phyloP scores from a whole-genome alignment of 306 rosid species.

The Pyrus bretschneideri region DNA sequence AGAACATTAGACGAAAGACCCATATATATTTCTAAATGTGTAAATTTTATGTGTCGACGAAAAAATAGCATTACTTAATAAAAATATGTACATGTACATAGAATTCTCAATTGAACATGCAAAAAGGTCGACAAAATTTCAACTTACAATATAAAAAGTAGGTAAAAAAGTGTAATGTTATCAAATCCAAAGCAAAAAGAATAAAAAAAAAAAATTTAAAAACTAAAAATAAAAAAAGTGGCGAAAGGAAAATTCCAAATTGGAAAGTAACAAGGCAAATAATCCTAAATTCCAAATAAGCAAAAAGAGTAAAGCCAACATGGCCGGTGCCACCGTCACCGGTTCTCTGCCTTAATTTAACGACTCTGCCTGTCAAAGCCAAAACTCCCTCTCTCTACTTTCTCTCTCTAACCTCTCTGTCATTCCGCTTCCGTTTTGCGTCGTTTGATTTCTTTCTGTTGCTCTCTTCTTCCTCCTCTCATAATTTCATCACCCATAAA shows the following conservation, averaged over 20 bases:
- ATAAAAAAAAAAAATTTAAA: not conserved
- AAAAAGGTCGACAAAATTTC: not conserved
- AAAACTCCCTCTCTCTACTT: not conserved
- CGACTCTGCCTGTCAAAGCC: slow-evolving; percentile 29
- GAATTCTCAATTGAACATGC: not conserved
- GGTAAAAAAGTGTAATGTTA: not conserved
- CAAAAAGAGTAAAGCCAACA: slow-evolving; percentile 16
- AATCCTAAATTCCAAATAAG: slow-evolving; percentile 11
- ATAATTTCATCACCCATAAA: slow-evolving; percentile 1
- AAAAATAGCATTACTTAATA: too few species aligned
- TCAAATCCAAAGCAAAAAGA: not conserved
- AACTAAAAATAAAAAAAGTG: not conserved
- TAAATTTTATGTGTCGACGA: too few species aligned
- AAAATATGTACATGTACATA: not conserved
- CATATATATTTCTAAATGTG: too few species aligned
- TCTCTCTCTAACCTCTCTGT: not conserved
- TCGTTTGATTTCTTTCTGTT: not conserved
- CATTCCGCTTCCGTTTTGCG: not conserved
- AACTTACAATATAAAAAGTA: not conserved
- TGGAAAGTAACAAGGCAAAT: not conserved
- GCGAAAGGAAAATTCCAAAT: not conserved
- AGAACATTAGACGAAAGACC: too few species aligned
- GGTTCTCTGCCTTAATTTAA: slow-evolving; percentile 59
- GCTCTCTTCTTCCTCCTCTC: slow-evolving; percentile 12
- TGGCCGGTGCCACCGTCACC: slow-evolving; percentile 50